phyloP scores from a whole-genome alignment of 768 basidiomycete species.

The Lactarius tabidus region DNA sequence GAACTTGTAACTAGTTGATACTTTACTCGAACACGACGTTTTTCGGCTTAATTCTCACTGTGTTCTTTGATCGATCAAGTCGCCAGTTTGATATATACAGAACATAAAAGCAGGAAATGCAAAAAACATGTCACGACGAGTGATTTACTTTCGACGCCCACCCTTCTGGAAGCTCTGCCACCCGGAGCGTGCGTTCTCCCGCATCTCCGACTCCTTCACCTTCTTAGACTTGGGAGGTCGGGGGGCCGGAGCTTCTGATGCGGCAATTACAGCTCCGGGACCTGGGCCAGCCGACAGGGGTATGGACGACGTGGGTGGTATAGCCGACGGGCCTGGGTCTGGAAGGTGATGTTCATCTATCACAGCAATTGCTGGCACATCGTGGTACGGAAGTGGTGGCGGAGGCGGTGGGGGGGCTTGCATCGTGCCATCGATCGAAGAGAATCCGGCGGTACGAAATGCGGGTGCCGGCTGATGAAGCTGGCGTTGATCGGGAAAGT shows the following conservation, averaged over 20 bases:
- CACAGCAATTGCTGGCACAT: background rate
- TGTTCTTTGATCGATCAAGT: background rate
- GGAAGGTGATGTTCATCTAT: conserved; percentile 15
- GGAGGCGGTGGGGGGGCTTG: background rate
- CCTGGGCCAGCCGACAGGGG: conserved; percentile 14
- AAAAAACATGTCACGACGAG: background rate
- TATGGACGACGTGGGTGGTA: conserved; percentile 27
- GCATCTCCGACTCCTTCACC: conserved; percentile 16
- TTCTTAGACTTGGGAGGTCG: conserved; percentile 12
- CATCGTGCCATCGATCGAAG: conserved; percentile 53
- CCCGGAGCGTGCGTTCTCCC: conserved; percentile 26
- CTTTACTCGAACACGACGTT: conserved; percentile 27
- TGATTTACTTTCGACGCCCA: conserved; percentile 23
- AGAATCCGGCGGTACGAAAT: conserved; percentile 65
- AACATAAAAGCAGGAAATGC: background rate
- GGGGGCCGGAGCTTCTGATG: background rate
- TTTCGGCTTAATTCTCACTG: conserved; percentile 18
- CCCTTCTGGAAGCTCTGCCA: conserved; percentile 28
- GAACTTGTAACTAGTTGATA: conserved; percentile 31
- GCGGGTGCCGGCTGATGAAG: conserved; percentile 36
- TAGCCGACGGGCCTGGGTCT: conserved; percentile 17
- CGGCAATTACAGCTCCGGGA: background rate
- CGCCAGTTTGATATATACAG: background rate
- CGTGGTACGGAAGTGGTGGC: background rate
- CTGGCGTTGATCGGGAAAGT: background rate